These are phyloP conservation scores for Dipodascus albidus DNA, from an alignment of 805 yeast species.

Conservation along the genomic window DNA sequence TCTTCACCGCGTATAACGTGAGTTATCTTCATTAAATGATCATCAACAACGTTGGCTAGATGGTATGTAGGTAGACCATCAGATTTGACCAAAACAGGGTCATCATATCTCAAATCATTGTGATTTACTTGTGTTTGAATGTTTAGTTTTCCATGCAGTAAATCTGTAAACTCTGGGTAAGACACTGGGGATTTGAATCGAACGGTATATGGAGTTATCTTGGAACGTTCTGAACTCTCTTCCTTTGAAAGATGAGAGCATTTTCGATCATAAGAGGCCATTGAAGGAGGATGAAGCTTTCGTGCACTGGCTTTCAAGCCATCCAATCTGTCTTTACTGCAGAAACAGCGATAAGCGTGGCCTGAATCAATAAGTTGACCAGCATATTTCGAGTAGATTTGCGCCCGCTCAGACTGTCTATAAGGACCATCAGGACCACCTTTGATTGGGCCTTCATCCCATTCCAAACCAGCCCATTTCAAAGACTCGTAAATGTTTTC, in stretches of 20 bases:
- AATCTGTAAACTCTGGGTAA: constrained; percentile 59
- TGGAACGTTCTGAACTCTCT: constrained; percentile 29
- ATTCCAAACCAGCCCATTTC: constrained; percentile 59
- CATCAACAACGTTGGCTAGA: constrained; percentile 92
- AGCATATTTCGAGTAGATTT: constrained; percentile 53
- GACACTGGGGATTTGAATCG: constrained; percentile 65
- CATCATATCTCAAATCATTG: constrained; percentile 71
- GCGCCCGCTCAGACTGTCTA: constrained; percentile 69
- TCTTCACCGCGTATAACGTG: constrained; percentile 97
- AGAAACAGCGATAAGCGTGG: constrained; percentile 76
- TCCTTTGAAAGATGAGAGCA: constrained; percentile 41
- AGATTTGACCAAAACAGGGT: constrained; percentile 80
- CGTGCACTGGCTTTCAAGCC: constrained; percentile 62
- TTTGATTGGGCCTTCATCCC: constrained; percentile 73
- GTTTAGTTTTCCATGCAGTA: constrained; percentile 66
- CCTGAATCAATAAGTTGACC: constrained; percentile 47
- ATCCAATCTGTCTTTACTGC: constrained; percentile 68
- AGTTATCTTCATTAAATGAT: constrained; percentile 81
- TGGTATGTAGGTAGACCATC: constrained; percentile 95
- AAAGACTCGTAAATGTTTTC: constrained; percentile 63
- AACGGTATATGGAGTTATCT: constrained; percentile 37
- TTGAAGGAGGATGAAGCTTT: constrained; percentile 72
- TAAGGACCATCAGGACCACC: constrained; percentile 61
- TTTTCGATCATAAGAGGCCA: constrained; percentile 82
- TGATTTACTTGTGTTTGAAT: constrained; percentile 70